These are phyloP conservation scores for Draba incana DNA, from an alignment of 345 rosid genomes.

Conservation along the genomic window DNA sequence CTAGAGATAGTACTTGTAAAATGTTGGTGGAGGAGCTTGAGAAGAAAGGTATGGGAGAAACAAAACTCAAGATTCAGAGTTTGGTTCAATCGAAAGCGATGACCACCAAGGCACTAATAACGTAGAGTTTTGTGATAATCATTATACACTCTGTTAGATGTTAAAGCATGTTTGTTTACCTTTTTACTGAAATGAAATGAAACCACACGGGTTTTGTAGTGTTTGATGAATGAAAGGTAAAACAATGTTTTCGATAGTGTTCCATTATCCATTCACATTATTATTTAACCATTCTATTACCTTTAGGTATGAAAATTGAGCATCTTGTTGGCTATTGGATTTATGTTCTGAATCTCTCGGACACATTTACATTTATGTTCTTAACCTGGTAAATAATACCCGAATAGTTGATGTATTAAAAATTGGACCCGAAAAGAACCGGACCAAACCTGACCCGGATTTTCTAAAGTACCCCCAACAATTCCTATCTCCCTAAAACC, in stretches of 20 bases:
- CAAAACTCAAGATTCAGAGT: slow-evolving; percentile 53
- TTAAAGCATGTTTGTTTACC: slow-evolving; percentile 4
- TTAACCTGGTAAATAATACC: too few relatives aligned
- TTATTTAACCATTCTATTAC: too few relatives aligned
- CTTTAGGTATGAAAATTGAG: too few relatives aligned
- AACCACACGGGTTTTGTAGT: not conserved
- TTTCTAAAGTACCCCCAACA: too few relatives aligned
- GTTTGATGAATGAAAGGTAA: not conserved
- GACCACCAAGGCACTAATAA: too few relatives aligned
- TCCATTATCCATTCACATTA: not conserved
- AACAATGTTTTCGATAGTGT: not conserved
- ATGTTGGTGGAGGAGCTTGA: slow-evolving; percentile 60
- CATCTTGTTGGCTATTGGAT: too few relatives aligned
- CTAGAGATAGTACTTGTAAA: slow-evolving; percentile 52
- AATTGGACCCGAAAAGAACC: too few relatives aligned
- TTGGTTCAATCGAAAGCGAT: slow-evolving; percentile 41
- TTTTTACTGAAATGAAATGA: slow-evolving; percentile 10
- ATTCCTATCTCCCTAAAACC: too few relatives aligned
- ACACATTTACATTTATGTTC: too few relatives aligned
- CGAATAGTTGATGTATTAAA: too few relatives aligned
- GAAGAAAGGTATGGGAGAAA: slow-evolving; percentile 49
- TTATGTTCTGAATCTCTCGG: too few relatives aligned
- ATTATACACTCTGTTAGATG: slow-evolving; percentile 10
- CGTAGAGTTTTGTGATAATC: slow-evolving; percentile 30
- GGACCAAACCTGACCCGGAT: too few relatives aligned